Base-by-base conservation (phyloP, 2,329 filamentous ascomycete genomes). In the Neophaeococcomyces mojaviensis region DNA sequence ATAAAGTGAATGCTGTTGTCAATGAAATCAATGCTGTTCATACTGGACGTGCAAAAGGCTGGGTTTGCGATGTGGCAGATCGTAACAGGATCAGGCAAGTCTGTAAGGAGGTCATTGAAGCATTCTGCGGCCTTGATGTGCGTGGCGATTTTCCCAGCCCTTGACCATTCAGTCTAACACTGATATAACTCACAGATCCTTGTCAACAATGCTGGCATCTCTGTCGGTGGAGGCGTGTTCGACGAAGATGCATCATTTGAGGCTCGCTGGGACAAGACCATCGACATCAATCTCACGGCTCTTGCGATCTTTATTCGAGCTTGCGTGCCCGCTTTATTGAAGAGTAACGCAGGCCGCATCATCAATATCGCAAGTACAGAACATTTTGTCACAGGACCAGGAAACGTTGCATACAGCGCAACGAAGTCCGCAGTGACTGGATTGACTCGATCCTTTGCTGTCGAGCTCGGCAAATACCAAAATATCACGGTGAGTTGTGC, bases 161-260 rank as follows among this genome's bases (percentile, higher is more conserved):
- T 28, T 28, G 5, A 10, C 24, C 5, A 28, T 5, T 28, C 24
- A 28, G 24, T 28, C 24, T 28, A 28, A 28, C 10, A 10, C 24
- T 28, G 24, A 28, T 10, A 28, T 10, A 10, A 28, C 24, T 10
- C 24, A 10, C 24, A 28, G 24, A 28, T 28, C 10, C 24, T 28
- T 28, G 24, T 28, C 24, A 28, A 28, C 24, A 28, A 28, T 28
- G 24, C 24, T 28, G 24, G 24, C 5, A 28, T 28, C 24, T 28
- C 24, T 28, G 10, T 39, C 36, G 36, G 36, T 39, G 36, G 36
- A n/a, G 36, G 36, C 20, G 36, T 22, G 4, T 39, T 39, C 22
- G 36, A 39, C 20, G 16, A 39, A n/a, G 36, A 39, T 22, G 36
- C 16, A n/a, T 39, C 36, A n/a, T 39, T 39, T 22, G 36, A 39